phyloP scores from a whole-genome alignment of 306 rosid species.

The Lupinus albus region DNA sequence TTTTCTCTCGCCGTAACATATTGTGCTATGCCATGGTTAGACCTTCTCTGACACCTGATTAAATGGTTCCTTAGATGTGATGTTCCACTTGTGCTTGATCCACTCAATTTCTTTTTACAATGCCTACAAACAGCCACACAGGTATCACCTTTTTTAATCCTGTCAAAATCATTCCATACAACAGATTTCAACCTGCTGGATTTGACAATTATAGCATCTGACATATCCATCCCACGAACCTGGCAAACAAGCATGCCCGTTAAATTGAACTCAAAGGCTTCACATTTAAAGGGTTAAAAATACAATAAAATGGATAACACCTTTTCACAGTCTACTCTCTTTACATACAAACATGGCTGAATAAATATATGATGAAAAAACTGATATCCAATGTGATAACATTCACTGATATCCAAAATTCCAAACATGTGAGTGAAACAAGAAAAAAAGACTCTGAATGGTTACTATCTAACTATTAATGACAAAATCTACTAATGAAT shows the following conservation, averaged over 20 bases:
- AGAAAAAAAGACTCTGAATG: neutral
- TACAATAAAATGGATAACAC: slow-evolving; percentile 9
- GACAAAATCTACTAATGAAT: neutral
- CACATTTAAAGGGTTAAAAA: neutral
- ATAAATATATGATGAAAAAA: neutral
- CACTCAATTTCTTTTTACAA: slow-evolving; percentile 95
- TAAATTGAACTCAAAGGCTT: slow-evolving; percentile 20
- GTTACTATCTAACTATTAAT: neutral
- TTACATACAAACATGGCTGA: neutral
- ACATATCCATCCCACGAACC: slow-evolving; percentile 79
- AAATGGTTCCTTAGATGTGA: slow-evolving; percentile 99
- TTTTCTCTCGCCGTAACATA: slow-evolving; percentile 73
- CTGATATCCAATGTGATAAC: neutral
- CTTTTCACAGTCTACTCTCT: neutral
- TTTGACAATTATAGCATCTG: slow-evolving; percentile 85
- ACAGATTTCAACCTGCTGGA: slow-evolving; percentile 92
- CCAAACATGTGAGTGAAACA: neutral
- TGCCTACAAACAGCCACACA: slow-evolving; percentile 94
- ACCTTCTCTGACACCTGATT: slow-evolving; percentile 88
- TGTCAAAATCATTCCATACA: slow-evolving; percentile 97
- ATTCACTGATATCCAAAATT: neutral
- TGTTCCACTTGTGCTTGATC: slow-evolving; percentile 97
- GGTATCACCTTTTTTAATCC: slow-evolving; percentile 89
- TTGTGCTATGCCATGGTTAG: slow-evolving; percentile 68
- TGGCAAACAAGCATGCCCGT: slow-evolving; percentile 48